phyloP scores from a whole-genome alignment of 2,329 filamentous ascomycete genomes.

The Simplicillium aogashimaense region DNA sequence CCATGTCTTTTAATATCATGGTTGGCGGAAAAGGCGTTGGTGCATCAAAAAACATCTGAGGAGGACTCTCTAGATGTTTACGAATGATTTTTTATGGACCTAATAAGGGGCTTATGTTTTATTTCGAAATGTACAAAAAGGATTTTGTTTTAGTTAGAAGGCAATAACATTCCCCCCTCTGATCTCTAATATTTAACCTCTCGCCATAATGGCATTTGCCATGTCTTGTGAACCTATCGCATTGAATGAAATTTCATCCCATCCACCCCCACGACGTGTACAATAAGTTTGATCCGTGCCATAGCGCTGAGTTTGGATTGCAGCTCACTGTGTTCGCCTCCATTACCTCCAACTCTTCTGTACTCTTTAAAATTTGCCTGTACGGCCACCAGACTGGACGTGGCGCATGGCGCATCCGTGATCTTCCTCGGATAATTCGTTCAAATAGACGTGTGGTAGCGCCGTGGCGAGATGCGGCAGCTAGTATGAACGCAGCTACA shows the following conservation, averaged over 20 bases:
- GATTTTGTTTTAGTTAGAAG: constrained; percentile 7
- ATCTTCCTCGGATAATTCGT: too few relatives aligned
- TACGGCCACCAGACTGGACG: not conserved
- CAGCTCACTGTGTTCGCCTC: not conserved
- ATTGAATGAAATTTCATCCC: not conserved
- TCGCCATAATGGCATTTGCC: not conserved
- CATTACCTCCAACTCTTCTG: not conserved
- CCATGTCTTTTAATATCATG: constrained; percentile 35
- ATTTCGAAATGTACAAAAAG: constrained; percentile 31
- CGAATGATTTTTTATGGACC: constrained; percentile 32
- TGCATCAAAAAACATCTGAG: constrained; percentile 37
- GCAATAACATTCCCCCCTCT: constrained; percentile 46
- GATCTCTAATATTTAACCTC: constrained; percentile 7
- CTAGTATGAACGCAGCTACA: too few relatives aligned
- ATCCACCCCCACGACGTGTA: constrained; percentile 7
- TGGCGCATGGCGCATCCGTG: too few relatives aligned
- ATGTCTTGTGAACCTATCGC: constrained; percentile 1
- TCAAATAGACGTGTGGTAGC: too few relatives aligned
- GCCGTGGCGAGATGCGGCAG: too few relatives aligned
- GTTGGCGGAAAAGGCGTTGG: constrained; percentile 39
- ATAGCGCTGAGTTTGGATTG: not conserved
- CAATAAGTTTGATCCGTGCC: constrained; percentile 6
- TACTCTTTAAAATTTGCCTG: not conserved
- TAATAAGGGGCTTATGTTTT: constrained; percentile 28
- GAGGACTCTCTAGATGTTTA: constrained; percentile 19